A percentile compares a stretch with the other conserved stretches of the same genome.
phyloP scores from a whole-genome alignment of 208 protist genomes.

The Porcisia hertigi region DNA sequence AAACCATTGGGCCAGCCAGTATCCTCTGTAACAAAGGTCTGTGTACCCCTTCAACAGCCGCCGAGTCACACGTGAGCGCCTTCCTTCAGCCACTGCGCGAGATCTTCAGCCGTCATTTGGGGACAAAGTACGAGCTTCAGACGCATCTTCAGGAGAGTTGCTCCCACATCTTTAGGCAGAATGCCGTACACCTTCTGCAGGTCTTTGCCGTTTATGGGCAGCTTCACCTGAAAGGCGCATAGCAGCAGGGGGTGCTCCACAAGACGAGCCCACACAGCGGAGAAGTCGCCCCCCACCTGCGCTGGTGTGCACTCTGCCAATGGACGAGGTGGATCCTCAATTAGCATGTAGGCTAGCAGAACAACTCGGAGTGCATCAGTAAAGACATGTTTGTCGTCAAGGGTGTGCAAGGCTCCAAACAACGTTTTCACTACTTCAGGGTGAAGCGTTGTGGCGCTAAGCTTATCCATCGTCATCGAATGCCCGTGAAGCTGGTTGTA shows the following conservation, averaged over 20 bases:
- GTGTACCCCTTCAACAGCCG: background rate
- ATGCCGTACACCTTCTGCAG: conserved; percentile 49
- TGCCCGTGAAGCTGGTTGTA: conserved; percentile 51
- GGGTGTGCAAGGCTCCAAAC: conserved; percentile 50
- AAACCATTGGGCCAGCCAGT: background rate
- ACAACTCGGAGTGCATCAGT: conserved; percentile 55
- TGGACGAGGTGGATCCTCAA: conserved; percentile 32
- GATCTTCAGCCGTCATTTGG: conserved; percentile 14
- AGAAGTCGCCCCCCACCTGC: conserved; percentile 12
- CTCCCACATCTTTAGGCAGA: conserved; percentile 48
- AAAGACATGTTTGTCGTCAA: conserved; percentile 62
- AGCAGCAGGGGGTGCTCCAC: conserved; percentile 47
- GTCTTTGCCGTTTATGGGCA: conserved; percentile 75
- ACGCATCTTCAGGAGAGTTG: conserved; percentile 52
- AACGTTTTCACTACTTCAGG: conserved; percentile 40
- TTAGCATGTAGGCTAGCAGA: conserved; percentile 52
- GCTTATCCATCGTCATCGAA: conserved; percentile 27
- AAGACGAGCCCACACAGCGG: conserved; percentile 38
- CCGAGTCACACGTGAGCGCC: conserved; percentile 9
- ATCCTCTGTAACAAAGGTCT: too few species aligned
- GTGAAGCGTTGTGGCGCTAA: conserved; percentile 14
- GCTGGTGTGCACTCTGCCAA: background rate
- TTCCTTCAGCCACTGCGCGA: conserved; percentile 24
- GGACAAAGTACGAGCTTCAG: conserved; percentile 62
- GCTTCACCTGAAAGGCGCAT: conserved; percentile 34